phyloP scores from a whole-genome alignment of 495 filamentous ascomycete genomes.

The Podospora pseudoanserina region DNA sequence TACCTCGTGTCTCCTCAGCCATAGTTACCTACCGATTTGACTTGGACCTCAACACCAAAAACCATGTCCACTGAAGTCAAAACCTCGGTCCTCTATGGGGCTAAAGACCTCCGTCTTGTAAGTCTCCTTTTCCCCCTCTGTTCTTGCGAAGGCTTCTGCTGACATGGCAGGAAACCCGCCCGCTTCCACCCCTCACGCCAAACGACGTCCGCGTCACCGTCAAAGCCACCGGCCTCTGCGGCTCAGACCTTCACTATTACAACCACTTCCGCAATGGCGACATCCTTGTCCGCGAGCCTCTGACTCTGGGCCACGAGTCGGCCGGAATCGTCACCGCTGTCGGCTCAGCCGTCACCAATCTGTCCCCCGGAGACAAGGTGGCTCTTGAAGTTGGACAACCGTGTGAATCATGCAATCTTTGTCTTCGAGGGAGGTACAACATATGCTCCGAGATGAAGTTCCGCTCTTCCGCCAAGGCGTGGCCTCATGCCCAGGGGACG shows the following conservation, averaged over 20 bases:
- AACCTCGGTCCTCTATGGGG: constrained; percentile 67
- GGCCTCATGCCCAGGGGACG: constrained; percentile 79
- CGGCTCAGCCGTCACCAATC: constrained; percentile 41
- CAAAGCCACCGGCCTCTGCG: constrained; percentile 61
- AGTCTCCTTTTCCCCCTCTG: constrained; percentile 15
- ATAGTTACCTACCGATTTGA: not conserved
- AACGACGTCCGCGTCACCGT: constrained; percentile 57
- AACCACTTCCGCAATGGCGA: constrained; percentile 63
- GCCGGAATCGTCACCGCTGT: constrained; percentile 55
- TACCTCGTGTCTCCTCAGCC: not conserved
- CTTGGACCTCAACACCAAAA: not conserved
- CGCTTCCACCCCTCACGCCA: constrained; percentile 39
- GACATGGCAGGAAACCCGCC: constrained; percentile 43
- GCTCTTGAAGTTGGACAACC: constrained; percentile 80
- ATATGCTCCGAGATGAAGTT: constrained; percentile 80
- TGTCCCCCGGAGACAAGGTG: constrained; percentile 66
- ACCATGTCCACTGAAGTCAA: constrained; percentile 37
- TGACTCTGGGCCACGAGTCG: constrained; percentile 62
- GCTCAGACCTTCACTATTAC: constrained; percentile 69
- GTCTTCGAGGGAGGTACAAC: constrained; percentile 70
- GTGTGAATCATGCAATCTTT: constrained; percentile 66
- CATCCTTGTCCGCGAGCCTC: constrained; percentile 59
- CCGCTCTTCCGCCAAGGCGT: constrained; percentile 70
- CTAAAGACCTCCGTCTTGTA: constrained; percentile 65
- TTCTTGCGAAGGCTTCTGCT: not conserved